phyloP scores from a whole-genome alignment of 345 rosid species.

The Triadica sebifera region DNA sequence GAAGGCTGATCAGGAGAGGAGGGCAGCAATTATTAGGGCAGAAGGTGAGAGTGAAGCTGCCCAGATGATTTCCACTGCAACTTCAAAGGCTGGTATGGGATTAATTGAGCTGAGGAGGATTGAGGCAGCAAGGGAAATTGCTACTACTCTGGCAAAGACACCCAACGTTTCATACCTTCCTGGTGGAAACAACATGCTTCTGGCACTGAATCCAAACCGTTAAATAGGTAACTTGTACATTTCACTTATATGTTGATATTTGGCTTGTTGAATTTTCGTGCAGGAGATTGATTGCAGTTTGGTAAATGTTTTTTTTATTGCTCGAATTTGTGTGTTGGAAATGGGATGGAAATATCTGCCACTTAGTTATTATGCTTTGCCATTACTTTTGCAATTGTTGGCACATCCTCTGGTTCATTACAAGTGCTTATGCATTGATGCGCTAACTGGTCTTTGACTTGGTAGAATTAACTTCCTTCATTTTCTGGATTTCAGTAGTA shows the following conservation, averaged over 20 bases:
- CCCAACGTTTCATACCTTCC: slow-evolving; percentile 89
- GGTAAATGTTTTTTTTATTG: neutral
- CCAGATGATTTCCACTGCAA: slow-evolving; percentile 81
- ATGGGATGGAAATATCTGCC: neutral
- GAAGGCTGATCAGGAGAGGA: slow-evolving; percentile 99
- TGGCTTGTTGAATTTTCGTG: neutral
- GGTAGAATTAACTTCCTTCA: too few relatives aligned
- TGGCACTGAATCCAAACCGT: slow-evolving; percentile 57
- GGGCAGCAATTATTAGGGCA: slow-evolving; percentile 91
- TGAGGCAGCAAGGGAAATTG: slow-evolving; percentile 93
- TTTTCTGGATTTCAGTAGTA: neutral
- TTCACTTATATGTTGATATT: neutral
- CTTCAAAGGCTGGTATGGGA: slow-evolving; percentile 77
- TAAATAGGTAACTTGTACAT: slow-evolving; percentile 22
- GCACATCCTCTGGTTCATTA: neutral
- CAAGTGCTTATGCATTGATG: too few relatives aligned
- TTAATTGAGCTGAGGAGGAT: slow-evolving; percentile 95
- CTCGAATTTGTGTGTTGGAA: neutral
- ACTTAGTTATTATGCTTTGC: neutral
- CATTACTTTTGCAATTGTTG: neutral
- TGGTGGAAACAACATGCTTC: slow-evolving; percentile 79
- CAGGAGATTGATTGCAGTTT: neutral
- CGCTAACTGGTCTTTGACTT: too few relatives aligned
- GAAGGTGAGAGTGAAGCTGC: slow-evolving; percentile 99
- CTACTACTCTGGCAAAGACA: slow-evolving; percentile 78